Evolutionary conservation across 345 rosid genomes (phyloP).

Genomic region (Populus davidiana): DNA sequence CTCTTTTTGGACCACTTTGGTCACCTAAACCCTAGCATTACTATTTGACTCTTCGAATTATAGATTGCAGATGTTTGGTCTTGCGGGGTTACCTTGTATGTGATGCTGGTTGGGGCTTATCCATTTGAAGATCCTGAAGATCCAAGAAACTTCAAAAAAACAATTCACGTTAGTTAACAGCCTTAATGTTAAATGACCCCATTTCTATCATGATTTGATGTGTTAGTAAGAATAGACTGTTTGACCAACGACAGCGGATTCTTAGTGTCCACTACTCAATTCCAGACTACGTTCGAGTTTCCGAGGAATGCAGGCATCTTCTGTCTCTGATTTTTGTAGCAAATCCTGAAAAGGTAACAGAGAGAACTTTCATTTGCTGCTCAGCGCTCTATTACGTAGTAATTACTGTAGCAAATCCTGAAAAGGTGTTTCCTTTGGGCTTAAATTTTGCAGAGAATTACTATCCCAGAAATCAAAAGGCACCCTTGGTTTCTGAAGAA

Average conservation of each 20-base stretch:
- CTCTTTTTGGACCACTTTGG: not conserved
- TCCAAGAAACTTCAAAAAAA: constrained; percentile 29
- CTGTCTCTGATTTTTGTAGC: constrained; percentile 79
- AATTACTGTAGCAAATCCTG: no score
- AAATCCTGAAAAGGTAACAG: constrained; percentile 66
- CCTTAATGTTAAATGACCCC: not conserved
- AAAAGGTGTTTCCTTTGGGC: not conserved
- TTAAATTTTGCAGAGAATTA: constrained; percentile 16
- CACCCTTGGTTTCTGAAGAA: constrained; percentile 27
- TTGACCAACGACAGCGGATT: constrained; percentile 59
- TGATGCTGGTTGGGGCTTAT: constrained; percentile 29
- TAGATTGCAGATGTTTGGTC: constrained; percentile 32
- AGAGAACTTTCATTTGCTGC: not conserved
- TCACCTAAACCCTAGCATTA: not conserved
- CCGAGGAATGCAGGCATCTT: constrained; percentile 72
- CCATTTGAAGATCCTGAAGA: constrained; percentile 31
- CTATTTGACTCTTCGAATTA: not conserved
- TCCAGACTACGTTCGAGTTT: constrained; percentile 79
- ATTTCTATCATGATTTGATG: not conserved
- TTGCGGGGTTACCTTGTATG: constrained; percentile 30
- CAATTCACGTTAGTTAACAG: constrained; percentile 11
- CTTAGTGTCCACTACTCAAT: constrained; percentile 80
- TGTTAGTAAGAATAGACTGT: not conserved
- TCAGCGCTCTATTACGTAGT: not conserved
- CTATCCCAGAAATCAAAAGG: constrained; percentile 22